phyloP scores from a whole-genome alignment of 176 grass and related monocot genomes.

The Zoysia japonica region DNA sequence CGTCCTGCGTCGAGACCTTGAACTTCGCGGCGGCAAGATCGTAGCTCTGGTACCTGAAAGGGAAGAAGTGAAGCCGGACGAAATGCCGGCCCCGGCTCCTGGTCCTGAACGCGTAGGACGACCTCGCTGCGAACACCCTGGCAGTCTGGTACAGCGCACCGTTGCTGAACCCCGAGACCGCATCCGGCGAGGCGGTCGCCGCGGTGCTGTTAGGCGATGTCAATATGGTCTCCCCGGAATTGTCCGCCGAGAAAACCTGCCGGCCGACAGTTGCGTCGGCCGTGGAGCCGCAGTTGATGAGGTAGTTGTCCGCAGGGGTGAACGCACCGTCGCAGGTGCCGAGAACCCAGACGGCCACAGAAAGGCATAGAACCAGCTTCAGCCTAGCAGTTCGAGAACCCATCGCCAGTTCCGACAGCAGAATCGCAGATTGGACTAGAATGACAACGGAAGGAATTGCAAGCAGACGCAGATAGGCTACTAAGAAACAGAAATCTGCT shows the following conservation, averaged over 20 bases:
- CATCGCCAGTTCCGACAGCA: slow-evolving; percentile 14
- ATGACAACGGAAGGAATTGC: not conserved
- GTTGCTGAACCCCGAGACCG: slow-evolving; percentile 24
- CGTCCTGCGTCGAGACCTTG: slow-evolving; percentile 73
- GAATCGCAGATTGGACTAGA: not conserved
- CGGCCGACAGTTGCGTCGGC: slow-evolving; percentile 29
- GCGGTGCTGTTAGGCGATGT: slow-evolving; percentile 34
- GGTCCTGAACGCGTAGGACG: slow-evolving; percentile 69
- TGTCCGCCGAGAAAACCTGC: slow-evolving; percentile 61
- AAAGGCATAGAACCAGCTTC: slow-evolving; percentile 9
- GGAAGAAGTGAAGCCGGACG: slow-evolving; percentile 72
- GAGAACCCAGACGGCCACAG: slow-evolving; percentile 25
- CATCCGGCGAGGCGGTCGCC: slow-evolving; percentile 32
- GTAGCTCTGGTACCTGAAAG: slow-evolving; percentile 57
- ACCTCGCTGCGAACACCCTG: slow-evolving; percentile 49
- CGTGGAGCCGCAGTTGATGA: slow-evolving; percentile 74
- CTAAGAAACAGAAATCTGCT: not conserved
- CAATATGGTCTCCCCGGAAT: slow-evolving; percentile 27
- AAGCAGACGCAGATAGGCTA: not conserved
- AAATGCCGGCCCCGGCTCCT: slow-evolving; percentile 74
- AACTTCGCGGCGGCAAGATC: slow-evolving; percentile 56
- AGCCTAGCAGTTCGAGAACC: not conserved
- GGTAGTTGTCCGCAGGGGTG: slow-evolving; percentile 75
- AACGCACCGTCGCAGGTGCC: slow-evolving; percentile 58
- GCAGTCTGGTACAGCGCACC: slow-evolving; percentile 59